Percentiles rank a stretch among this genome's conserved stretches.
Conservation (phyloP, 2,329 filamentous ascomycete species). For the Aspergillus felis region DNA sequence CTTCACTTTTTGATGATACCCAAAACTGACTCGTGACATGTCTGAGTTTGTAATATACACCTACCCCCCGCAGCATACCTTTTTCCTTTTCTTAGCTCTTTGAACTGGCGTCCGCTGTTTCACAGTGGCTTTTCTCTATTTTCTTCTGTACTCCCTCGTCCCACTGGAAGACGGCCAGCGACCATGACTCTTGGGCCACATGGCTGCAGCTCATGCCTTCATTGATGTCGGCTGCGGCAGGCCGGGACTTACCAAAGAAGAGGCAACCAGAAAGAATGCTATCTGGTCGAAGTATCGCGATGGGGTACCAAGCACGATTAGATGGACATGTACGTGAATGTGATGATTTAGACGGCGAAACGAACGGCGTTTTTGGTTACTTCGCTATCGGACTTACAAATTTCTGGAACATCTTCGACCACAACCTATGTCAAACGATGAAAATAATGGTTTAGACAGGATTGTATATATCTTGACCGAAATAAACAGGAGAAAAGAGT, state of each 20-base stretch:
- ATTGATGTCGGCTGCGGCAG: not conserved
- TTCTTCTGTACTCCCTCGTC: not conserved
- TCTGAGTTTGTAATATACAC: slow-evolving; percentile 26
- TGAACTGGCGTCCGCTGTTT: not conserved
- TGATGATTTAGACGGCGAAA: not conserved
- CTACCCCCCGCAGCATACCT: not conserved
- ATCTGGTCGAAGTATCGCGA: not conserved
- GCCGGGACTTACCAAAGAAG: not conserved
- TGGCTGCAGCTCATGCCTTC: not conserved
- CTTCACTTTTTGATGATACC: slow-evolving; percentile 20
- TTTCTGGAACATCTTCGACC: not conserved
- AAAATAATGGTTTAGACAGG: not conserved
- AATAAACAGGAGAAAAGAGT: not conserved
- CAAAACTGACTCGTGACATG: slow-evolving; percentile 20
- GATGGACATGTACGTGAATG: not conserved
- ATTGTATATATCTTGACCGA: not conserved
- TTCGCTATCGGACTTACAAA: not conserved
- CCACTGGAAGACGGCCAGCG: not conserved
- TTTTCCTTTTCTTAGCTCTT: not conserved
- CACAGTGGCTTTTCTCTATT: not conserved
- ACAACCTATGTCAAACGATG: not conserved
- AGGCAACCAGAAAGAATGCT: not conserved
- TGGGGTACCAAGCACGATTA: not conserved
- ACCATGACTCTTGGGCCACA: not conserved
- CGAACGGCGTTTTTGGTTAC: not conserved